Conservation (phyloP, 495 filamentous ascomycete genomes). For the Melanomma pulvis-pyrius region DNA sequence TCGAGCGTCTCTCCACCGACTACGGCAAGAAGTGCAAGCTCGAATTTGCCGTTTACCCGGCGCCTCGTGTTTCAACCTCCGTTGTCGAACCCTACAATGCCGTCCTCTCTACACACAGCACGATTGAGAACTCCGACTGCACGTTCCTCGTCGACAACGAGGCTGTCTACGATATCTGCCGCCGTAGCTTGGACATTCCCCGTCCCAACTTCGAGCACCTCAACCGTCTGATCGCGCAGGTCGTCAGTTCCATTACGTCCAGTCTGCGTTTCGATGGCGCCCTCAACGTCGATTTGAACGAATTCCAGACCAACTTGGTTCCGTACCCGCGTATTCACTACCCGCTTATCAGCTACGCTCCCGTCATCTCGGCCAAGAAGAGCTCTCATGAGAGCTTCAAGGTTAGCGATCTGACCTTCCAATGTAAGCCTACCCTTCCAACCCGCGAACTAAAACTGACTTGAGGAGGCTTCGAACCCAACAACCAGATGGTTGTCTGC, state of each 20-base stretch:
- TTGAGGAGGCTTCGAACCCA: constrained; percentile 71
- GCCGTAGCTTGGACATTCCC: constrained; percentile 83
- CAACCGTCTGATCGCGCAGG: constrained; percentile 86
- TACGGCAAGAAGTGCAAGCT: constrained; percentile 96
- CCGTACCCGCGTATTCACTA: constrained; percentile 92
- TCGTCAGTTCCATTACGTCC: constrained; percentile 85
- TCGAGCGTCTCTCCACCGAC: constrained; percentile 84
- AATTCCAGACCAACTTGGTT: constrained; percentile 94
- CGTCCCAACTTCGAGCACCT: constrained; percentile 85
- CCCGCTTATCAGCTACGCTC: constrained; percentile 85
- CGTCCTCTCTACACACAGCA: constrained; percentile 88
- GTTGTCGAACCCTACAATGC: constrained; percentile 95
- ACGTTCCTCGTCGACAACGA: constrained; percentile 94
- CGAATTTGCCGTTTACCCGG: constrained; percentile 87
- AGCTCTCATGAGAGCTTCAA: constrained; percentile 91
- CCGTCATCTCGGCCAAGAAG: constrained; percentile 78
- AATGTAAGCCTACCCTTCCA: constrained; percentile 60
- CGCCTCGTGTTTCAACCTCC: constrained; percentile 80
- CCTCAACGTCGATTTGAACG: constrained; percentile 88
- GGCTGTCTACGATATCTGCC: constrained; percentile 91
- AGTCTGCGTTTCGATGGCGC: constrained; percentile 89
- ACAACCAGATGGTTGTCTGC: constrained; percentile 96
- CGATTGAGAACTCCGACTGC: constrained; percentile 90
- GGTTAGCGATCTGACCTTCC: constrained; percentile 82
- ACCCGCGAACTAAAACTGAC: background rate